Base-by-base conservation (phyloP, 768 basidiomycete species). In the Amanita pseudoporphyria region DNA sequence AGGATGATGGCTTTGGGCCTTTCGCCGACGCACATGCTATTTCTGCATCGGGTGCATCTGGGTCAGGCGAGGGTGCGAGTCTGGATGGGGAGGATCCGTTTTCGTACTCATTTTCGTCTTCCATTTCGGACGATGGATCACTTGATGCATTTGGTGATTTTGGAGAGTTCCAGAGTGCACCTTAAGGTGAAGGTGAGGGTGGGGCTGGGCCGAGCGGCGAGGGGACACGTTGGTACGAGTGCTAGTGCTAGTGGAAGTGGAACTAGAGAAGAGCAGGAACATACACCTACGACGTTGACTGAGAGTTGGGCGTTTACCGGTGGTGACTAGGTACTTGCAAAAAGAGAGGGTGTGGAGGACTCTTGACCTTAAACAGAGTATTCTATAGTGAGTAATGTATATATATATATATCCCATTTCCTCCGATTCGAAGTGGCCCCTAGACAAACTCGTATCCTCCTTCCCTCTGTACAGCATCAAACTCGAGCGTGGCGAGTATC, bases 91-190 rank as follows among this genome's bases (percentile, higher is more conserved):
- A 50, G 10, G 71, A 83, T 52, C 75, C 76, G 1, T 86, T 87
- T 63, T 77, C 73, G 2, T 78, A 78, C 54, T 67, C 71, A 3
- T 74, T 76, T 1, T 72, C 76, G 3, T 74, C 77, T 1, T 72
- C 76, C 2, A 76, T 79, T 52, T 76, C 81, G 0, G 83, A 84
- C 30, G 86, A 87, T 60, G 76, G 74, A 41, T 76, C 84, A 7
- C 89, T 87, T 55, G 82, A 82, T 45, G 71, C 70, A 54, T 89
- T 90, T 58, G 84, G 87, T 3, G 87, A 87, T 47, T 87, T 87
- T 58, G 84, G 87, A 3, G 87, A 87, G 47, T 87, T 87, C 57
- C 86, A 86, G 56, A 71, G 69, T 46, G 76, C 71, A 9, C 30
- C 19, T 12, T 45, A 18, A 18, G 18, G 13, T 6, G 45, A 21